Evolutionary conservation across 768 basidiomycete species (phyloP), one percentile per base, ranked within the genome.

Genomic region (Chalciporus pseudorubinellus): DNA sequence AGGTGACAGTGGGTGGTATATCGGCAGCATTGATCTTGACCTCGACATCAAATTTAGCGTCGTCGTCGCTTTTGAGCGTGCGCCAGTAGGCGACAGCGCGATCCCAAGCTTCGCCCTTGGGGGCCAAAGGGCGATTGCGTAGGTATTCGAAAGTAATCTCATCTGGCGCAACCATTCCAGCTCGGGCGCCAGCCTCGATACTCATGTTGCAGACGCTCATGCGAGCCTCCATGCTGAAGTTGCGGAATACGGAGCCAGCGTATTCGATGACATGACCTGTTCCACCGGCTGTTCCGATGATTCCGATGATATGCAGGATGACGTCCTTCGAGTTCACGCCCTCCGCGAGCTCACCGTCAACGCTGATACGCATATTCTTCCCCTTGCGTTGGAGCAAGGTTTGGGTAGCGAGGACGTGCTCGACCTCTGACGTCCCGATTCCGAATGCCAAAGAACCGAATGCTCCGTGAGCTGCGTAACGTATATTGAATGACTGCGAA

Each of bases 191-290:
- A 50, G 85, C 92, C 69, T 95, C 92, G 63, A 95, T 94, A 52
- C 91, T 93, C 92, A 95, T 94, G 72, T 95, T 95, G 73, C 92
- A 93, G 55, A 85, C 84, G 61, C 85, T 89, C 88, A 89, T 92
- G 44, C 92, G 83, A 34, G 88, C 90, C 68, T 95, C 92, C 89
- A 94, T 92, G 62, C 85, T 86, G 63, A 92, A 84, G 18, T 75
- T 78, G 51, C 89, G 85, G 72, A 92, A 89, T 48, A 91, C 87
- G 8, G 86, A 88, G n/a, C 92, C 92, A 50, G 89, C 83, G 63
- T 89, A 95, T 70, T 95, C 92, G 65, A 95, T 92, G 52, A 93
- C 91, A 59, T 78, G 81, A n/a, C 91, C 92, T 21, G 87, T 95
- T 46, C 91, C 92, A 61, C 92, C 92, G 44, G 92, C 92, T n/a